Evolutionary conservation across 306 rosid species (phyloP).

Genomic region (Pyrus bretschneideri): DNA sequence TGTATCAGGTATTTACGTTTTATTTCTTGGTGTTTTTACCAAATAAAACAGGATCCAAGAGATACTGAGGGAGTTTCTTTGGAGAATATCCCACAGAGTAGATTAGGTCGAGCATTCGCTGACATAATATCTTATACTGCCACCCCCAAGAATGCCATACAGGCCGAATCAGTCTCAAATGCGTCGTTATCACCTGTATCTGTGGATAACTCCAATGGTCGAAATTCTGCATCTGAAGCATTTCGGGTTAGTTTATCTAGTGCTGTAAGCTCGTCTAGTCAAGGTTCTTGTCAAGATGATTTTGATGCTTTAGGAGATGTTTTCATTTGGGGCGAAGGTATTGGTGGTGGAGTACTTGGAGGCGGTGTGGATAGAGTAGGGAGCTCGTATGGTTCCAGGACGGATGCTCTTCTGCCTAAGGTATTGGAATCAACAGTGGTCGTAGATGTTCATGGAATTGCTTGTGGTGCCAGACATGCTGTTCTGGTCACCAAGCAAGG

Average conservation of each 20-base stretch:
- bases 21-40: conserved; percentile 7
- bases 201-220: conserved; percentile 60
- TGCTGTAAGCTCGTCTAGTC: conserved; percentile 95
- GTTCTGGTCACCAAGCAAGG: conserved; percentile 81
- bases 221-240: conserved; percentile 61
- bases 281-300: conserved; percentile 76
- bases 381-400: conserved; percentile 37
- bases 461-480: conserved; percentile 86
- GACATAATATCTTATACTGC: conserved; percentile 63
- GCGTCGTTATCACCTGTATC: conserved; percentile 47
- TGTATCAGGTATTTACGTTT: conserved; percentile 13
- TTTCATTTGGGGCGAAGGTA: conserved; percentile 84
- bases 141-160: conserved; percentile 38
- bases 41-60: conserved; percentile 60
- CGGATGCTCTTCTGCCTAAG: conserved; percentile 83
- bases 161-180: conserved; percentile 42
- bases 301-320: conserved; percentile 78
- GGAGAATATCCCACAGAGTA: conserved; percentile 43
- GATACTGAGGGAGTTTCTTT: conserved; percentile 37
- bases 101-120: conserved; percentile 74
- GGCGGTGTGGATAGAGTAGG: conserved; percentile 65
- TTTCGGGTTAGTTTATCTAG: conserved; percentile 86
- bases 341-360: conserved; percentile 64
- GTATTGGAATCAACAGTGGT: conserved; percentile 74
- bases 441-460: conserved; percentile 79